These are phyloP conservation scores for Silene uniflora DNA, from an alignment of 148 eudicot genomes.

Conservation along the genomic window DNA sequence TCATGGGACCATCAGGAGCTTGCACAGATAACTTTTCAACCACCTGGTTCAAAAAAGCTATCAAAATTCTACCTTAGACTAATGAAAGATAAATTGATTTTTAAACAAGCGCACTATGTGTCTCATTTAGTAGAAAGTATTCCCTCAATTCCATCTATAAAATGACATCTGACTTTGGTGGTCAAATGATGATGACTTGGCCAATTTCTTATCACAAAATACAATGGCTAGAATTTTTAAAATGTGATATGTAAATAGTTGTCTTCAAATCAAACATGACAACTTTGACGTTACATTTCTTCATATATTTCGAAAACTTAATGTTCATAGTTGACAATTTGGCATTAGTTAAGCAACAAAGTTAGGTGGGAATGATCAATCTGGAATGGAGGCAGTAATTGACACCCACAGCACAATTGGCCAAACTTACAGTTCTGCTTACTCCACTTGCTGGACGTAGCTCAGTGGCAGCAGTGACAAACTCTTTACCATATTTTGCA, in stretches of 20 bases:
- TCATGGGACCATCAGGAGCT: constrained; percentile 83
- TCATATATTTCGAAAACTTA: neutral
- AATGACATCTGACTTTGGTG: neutral
- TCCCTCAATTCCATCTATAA: neutral
- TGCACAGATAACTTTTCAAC: constrained; percentile 81
- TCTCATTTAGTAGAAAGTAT: neutral
- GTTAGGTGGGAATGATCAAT: neutral
- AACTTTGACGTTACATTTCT: neutral
- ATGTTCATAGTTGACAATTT: neutral
- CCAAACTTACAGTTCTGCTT: constrained; percentile 60
- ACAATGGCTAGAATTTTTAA: neutral
- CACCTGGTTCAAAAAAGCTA: constrained; percentile 49
- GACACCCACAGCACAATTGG: neutral
- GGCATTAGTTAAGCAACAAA: too few relatives aligned
- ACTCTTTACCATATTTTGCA: constrained; percentile 91
- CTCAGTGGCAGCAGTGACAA: constrained; percentile 66
- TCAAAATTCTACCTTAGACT: constrained; percentile 3
- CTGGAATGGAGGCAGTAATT: neutral
- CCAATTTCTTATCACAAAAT: neutral
- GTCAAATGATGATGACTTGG: neutral
- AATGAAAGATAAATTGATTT: neutral
- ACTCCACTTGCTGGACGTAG: constrained; percentile 89
- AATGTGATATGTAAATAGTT: neutral
- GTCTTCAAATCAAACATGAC: neutral
- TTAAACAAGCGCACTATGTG: neutral